A percentile compares a stretch with the other conserved stretches of the same genome.
Conservation (phyloP, 2,329 filamentous ascomycete genomes). For the Paracorniculantispora psalliotae region DNA sequence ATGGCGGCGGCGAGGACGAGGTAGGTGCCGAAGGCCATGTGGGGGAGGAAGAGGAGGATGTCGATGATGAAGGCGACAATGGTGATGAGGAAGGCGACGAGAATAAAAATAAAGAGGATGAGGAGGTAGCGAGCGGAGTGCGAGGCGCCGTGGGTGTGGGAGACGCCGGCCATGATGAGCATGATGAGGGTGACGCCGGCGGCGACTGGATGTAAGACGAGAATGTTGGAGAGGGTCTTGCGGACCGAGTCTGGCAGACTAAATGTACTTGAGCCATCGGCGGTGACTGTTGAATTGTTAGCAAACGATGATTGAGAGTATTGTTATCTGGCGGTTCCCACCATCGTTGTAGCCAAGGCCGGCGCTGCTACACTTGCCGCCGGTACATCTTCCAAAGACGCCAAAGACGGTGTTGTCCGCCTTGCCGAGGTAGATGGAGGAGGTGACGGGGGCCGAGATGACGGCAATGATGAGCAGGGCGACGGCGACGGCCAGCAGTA, state of each 20-base stretch:
- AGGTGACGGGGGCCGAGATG: constrained; percentile 86
- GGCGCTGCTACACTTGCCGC: constrained; percentile 60
- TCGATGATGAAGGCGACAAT: constrained; percentile 89
- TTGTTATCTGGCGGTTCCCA: constrained; percentile 41
- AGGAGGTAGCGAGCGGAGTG: constrained; percentile 89
- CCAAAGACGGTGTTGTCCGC: constrained; percentile 78
- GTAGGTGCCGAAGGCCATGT: constrained; percentile 91
- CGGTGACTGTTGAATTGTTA: constrained; percentile 10
- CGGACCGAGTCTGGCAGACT: constrained; percentile 50
- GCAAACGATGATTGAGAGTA: not conserved
- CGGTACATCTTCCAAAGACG: constrained; percentile 83
- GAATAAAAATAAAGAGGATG: constrained; percentile 75
- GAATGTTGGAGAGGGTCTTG: constrained; percentile 72
- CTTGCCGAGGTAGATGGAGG: constrained; percentile 74
- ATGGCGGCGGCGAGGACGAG: constrained; percentile 87
- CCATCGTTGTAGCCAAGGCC: constrained; percentile 82
- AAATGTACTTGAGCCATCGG: constrained; percentile 41
- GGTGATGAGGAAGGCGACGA: constrained; percentile 78
- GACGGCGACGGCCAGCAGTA: constrained; percentile 82
- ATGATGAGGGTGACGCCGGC: constrained; percentile 81
- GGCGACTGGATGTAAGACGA: constrained; percentile 90
- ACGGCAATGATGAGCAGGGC: constrained; percentile 78
- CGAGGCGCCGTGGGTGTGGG: constrained; percentile 81
- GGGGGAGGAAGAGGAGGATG: constrained; percentile 88
- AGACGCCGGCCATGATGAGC: constrained; percentile 70